Conservation (phyloP, 2,329 filamentous ascomycete species). For the Claviceps sorghi region DNA sequence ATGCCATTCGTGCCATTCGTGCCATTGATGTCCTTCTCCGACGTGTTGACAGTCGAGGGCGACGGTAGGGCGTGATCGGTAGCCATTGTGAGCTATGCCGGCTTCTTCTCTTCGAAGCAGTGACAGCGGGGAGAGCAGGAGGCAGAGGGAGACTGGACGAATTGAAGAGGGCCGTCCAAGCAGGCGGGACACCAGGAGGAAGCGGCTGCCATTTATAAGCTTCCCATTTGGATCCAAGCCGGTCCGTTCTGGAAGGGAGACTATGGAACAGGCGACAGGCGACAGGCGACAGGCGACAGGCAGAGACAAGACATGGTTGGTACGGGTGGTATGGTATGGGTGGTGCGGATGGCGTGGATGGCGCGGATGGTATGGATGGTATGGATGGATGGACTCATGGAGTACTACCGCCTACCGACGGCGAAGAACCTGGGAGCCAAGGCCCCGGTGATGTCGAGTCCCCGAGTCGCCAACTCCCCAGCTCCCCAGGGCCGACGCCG, state of each 20-base stretch:
- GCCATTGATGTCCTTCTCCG: constrained; percentile 9
- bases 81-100: constrained; percentile 2
- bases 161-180: too few species aligned
- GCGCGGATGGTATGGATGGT: not conserved
- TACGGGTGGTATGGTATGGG: too few species aligned
- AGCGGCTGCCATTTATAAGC: constrained; percentile 1
- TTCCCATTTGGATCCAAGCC: not conserved
- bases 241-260: not conserved
- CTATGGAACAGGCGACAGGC: not conserved
- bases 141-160: too few species aligned
- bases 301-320: too few species aligned
- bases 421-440: not conserved
- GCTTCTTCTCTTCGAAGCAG: too few species aligned
- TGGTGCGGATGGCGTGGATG: not conserved
- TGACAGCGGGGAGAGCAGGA: too few species aligned
- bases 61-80: constrained; percentile 3
- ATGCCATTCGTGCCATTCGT: constrained; percentile 1
- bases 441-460: too few species aligned
- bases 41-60: not conserved
- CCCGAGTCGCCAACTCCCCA: too few species aligned
- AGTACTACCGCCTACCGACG: not conserved
- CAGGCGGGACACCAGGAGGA: not conserved
- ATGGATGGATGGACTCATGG: not conserved
- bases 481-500: too few species aligned
- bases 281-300: too few species aligned